Evolutionary conservation across 345 rosid genomes (phyloP).

Genomic region (Euphorbia tirucalli): DNA sequence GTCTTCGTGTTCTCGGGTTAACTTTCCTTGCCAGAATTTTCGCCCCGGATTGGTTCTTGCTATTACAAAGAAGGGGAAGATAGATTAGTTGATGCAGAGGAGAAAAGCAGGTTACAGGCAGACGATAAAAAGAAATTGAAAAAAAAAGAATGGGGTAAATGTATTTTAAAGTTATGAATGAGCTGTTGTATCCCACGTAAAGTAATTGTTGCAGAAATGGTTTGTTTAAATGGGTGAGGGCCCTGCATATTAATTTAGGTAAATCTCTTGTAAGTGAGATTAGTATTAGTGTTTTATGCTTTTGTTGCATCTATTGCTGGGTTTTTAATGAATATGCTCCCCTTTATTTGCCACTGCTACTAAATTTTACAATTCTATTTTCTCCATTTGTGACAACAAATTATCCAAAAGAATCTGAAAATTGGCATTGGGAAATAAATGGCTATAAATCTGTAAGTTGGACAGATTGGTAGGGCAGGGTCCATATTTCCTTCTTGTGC

Average conservation of each 20-base stretch:
- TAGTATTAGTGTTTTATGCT: background rate
- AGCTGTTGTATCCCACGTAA: constrained; percentile 29
- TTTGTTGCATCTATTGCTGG: too few species aligned
- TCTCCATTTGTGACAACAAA: background rate
- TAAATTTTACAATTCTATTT: background rate
- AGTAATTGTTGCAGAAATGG: constrained; percentile 2
- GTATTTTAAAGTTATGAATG: background rate
- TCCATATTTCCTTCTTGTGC: constrained; percentile 17
- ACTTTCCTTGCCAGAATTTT: constrained; percentile 19
- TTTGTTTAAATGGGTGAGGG: background rate
- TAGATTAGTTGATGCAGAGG: background rate
- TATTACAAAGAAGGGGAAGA: constrained; percentile 17
- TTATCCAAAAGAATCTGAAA: too few species aligned
- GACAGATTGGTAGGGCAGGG: constrained; percentile 6
- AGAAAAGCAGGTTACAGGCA: background rate
- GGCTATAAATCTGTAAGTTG: background rate
- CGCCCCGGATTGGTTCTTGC: constrained; percentile 21
- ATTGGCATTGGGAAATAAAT: background rate
- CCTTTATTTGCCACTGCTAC: background rate
- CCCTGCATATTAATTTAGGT: background rate
- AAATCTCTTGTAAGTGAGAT: background rate
- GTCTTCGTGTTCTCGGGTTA: constrained; percentile 21
- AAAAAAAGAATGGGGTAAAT: background rate
- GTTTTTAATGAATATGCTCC: background rate
- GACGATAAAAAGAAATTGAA: background rate